Evolutionary conservation across 768 basidiomycete species (phyloP).

Genomic region (Mycena crocata): DNA sequence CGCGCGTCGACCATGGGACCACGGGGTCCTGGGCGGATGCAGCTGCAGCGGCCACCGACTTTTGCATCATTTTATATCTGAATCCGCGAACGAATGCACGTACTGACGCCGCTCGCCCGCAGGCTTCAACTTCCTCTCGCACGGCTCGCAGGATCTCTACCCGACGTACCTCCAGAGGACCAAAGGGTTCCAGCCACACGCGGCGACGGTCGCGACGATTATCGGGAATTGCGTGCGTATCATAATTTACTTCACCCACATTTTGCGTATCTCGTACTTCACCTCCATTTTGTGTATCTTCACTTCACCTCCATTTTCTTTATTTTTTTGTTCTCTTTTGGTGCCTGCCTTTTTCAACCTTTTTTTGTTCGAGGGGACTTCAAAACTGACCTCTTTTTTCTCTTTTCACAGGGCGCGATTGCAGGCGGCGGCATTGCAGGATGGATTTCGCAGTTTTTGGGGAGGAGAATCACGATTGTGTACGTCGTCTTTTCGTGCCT

Average conservation of each 20-base stretch:
- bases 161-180: constrained; percentile 77
- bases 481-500: constrained; percentile 44
- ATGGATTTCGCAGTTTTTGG: constrained; percentile 77
- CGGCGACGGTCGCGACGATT: constrained; percentile 82
- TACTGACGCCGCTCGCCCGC: background rate
- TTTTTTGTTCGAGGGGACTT: background rate
- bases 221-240: constrained; percentile 74
- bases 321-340: too few relatives aligned
- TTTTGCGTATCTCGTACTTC: background rate
- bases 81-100: too few relatives aligned
- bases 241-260: too few relatives aligned
- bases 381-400: background rate
- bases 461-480: constrained; percentile 87
- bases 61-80: too few relatives aligned
- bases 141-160: constrained; percentile 83
- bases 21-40: too few relatives aligned
- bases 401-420: constrained; percentile 43
- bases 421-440: constrained; percentile 82
- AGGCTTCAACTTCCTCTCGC: constrained; percentile 85
- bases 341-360: too few relatives aligned
- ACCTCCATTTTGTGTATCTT: background rate
- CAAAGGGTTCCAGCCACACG: constrained; percentile 68
- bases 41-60: too few relatives aligned
- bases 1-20: too few relatives aligned
- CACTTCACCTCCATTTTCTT: background rate